Evolutionary conservation across 306 rosid genomes (phyloP).

Genomic region (Vicia villosa): DNA sequence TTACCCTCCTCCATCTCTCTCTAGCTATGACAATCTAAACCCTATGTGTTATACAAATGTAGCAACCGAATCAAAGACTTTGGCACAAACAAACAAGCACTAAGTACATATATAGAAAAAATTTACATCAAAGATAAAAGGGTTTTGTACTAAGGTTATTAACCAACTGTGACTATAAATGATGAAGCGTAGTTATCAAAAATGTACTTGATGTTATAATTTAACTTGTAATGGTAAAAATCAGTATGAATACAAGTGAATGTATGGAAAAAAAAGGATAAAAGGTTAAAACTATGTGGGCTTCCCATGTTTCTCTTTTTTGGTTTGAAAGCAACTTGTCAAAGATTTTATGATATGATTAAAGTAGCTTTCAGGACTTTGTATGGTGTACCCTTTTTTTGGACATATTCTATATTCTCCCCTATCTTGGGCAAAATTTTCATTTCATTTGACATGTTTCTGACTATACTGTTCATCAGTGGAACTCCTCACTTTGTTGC

Average conservation of each 20-base stretch:
- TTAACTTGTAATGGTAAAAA: conserved; percentile 40
- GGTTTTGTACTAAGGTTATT: conserved; percentile 37
- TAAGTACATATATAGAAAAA: conserved; percentile 16
- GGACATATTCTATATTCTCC: conserved; percentile 37
- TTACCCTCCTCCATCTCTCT: conserved; percentile 45
- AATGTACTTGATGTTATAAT: conserved; percentile 36
- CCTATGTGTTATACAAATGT: conserved; percentile 15
- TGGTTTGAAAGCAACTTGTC: conserved; percentile 46
- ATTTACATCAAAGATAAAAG: conserved; percentile 26
- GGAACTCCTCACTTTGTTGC: conserved; percentile 20
- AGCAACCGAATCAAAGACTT: conserved; percentile 11
- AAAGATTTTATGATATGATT: conserved; percentile 44
- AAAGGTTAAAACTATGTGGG: conserved; percentile 34
- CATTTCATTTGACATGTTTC: conserved; percentile 25
- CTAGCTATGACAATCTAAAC: not conserved
- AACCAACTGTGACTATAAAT: conserved; percentile 35
- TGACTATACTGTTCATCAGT: conserved; percentile 6
- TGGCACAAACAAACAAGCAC: conserved; percentile 19
- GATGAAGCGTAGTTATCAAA: conserved; percentile 42
- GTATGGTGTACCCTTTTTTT: conserved; percentile 35
- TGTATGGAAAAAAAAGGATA: conserved; percentile 35
- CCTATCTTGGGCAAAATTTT: conserved; percentile 7
- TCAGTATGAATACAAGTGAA: conserved; percentile 29
- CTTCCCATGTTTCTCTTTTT: conserved; percentile 25
- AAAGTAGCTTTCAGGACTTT: conserved; percentile 43